Percentiles rank a stretch among this genome's conserved stretches.
phyloP scores from a whole-genome alignment of 2,329 filamentous ascomycete genomes.

The Alternaria brassicae region DNA sequence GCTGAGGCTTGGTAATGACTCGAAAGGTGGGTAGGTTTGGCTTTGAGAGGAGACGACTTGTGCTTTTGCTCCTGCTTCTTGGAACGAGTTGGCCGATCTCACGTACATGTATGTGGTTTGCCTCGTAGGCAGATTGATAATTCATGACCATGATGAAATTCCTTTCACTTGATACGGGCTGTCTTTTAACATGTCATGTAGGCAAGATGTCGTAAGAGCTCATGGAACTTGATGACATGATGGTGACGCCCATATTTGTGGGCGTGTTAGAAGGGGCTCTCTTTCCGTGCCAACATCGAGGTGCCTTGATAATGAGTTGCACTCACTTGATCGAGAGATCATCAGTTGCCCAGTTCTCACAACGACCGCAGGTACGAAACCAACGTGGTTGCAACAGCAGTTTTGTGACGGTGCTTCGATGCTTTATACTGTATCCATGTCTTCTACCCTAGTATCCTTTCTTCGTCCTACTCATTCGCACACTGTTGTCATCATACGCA shows the following conservation, averaged over 20 bases:
- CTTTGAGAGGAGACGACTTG: not conserved
- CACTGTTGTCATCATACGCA: not conserved
- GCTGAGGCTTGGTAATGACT: not conserved
- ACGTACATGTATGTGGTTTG: not conserved
- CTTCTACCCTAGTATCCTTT: not conserved
- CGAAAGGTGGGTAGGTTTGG: not conserved
- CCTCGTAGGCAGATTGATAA: not conserved
- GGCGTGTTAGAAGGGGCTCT: not conserved
- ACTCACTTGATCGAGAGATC: not conserved
- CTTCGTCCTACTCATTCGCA: not conserved
- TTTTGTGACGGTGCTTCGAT: not conserved
- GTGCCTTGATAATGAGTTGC: not conserved
- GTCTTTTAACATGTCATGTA: not conserved
- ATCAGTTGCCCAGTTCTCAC: not conserved
- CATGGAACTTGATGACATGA: not conserved
- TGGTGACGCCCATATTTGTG: not conserved
- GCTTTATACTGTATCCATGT: not conserved
- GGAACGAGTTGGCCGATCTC: not conserved
- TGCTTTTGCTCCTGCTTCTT: not conserved
- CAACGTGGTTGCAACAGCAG: not conserved
- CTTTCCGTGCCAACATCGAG: not conserved
- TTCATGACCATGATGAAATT: not conserved
- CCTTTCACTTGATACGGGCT: not conserved
- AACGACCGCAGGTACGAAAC: not conserved
- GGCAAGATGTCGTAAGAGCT: not conserved